These are phyloP conservation scores for Brettanomyces sp. DNA, from an alignment of 805 yeast genomes.

Conservation along the genomic window DNA sequence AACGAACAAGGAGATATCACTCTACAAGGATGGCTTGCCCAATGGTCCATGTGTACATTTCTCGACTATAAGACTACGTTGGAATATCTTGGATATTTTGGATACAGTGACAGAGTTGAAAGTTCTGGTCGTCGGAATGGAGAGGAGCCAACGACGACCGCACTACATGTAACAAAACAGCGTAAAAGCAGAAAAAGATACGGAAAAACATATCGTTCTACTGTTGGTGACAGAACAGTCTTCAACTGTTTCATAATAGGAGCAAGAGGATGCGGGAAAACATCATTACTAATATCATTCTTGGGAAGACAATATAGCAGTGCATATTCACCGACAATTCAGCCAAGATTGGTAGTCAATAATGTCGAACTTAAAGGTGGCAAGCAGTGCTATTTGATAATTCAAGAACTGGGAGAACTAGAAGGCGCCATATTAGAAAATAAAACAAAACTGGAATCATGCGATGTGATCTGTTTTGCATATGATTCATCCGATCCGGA, in stretches of 20 bases:
- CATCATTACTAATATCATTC: slow-evolving; percentile 75
- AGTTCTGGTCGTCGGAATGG: slow-evolving; percentile 6
- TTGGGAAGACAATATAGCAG: slow-evolving; percentile 65
- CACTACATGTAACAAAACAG: slow-evolving; percentile 75
- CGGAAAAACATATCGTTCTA: slow-evolving; percentile 55
- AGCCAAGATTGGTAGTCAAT: slow-evolving; percentile 76
- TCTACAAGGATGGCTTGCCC: slow-evolving; percentile 97
- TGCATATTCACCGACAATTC: slow-evolving; percentile 69
- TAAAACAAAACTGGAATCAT: slow-evolving; percentile 57
- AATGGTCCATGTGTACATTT: slow-evolving; percentile 95
- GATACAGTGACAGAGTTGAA: slow-evolving; percentile 48
- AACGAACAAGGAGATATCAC: slow-evolving; percentile 87
- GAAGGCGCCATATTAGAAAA: slow-evolving; percentile 79
- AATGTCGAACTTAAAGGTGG: slow-evolving; percentile 93
- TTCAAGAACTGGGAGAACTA: slow-evolving; percentile 84
- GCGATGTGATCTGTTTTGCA: slow-evolving; percentile 84
- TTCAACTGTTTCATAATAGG: slow-evolving; percentile 88
- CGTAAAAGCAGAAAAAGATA: slow-evolving; percentile 59
- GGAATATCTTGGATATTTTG: slow-evolving; percentile 83
- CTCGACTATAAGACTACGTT: slow-evolving; percentile 76
- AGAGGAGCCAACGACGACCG: slow-evolving; percentile 24
- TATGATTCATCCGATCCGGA: slow-evolving; percentile 97
- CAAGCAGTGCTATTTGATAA: slow-evolving; percentile 82
- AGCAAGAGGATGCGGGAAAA: slow-evolving; percentile 78
- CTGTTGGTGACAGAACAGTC: slow-evolving; percentile 76